Conservation (phyloP, 768 basidiomycete species). For the Holtermanniella nyarrowii region DNA sequence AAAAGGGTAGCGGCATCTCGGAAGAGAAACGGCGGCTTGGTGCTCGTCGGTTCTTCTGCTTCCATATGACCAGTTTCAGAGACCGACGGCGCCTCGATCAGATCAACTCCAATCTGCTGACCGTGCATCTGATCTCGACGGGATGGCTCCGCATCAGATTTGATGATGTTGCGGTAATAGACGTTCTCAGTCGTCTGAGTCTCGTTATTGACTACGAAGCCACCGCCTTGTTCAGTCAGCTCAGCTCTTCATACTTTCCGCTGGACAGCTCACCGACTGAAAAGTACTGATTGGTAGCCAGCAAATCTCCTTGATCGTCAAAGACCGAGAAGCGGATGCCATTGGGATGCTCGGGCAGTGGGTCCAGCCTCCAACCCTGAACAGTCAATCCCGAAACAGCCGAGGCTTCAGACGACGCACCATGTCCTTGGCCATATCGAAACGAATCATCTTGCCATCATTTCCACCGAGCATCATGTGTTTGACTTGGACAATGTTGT, state of each 20-base stretch:
- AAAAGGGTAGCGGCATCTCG: conserved; percentile 28
- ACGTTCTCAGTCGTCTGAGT: conserved; percentile 74
- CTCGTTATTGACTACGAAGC: conserved; percentile 90
- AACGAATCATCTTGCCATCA: conserved; percentile 55
- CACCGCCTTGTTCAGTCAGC: conserved; percentile 45
- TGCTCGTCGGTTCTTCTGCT: conserved; percentile 30
- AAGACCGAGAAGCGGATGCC: conserved; percentile 90
- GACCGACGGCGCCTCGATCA: conserved; percentile 47
- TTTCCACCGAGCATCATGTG: conserved; percentile 59
- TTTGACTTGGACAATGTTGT: conserved; percentile 55
- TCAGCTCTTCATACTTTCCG: not conserved
- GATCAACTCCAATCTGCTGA: conserved; percentile 42
- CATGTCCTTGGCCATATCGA: conserved; percentile 86
- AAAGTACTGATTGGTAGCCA: conserved; percentile 93
- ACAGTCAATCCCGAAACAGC: not conserved
- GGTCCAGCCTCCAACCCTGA: conserved; percentile 25
- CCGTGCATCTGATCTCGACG: conserved; percentile 44
- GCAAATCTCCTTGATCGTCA: conserved; percentile 63
- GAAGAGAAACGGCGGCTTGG: conserved; percentile 56
- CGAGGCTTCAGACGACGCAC: conserved; percentile 34
- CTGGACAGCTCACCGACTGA: conserved; percentile 63
- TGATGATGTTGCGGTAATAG: conserved; percentile 86
- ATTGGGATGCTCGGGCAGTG: conserved; percentile 46
- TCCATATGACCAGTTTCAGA: not conserved
- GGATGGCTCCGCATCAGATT: conserved; percentile 65